Base-by-base conservation (phyloP, 2,329 filamentous ascomycete species). In the Aspergillus unguis region DNA sequence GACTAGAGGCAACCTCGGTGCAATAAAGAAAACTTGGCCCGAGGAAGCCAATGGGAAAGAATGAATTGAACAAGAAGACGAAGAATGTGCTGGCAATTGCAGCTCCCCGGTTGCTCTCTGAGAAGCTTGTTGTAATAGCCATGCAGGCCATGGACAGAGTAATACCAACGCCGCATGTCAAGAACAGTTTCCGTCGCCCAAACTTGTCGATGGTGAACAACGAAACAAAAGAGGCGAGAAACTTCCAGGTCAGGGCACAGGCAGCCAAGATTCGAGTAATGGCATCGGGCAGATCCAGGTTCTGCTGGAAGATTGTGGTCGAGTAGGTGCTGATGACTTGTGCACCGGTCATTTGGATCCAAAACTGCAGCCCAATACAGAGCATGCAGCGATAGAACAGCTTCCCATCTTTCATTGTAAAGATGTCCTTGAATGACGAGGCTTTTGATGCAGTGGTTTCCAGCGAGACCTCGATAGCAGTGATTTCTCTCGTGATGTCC, bases 371-470 rank as follows among this genome's bases (percentile, higher is more conserved):
- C 53, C 74, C 67, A 50, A 78, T 76, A 41, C 72, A 76, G 11
- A 80, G 69, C 10, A 73, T 56, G 5, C 74, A 74, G 26, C 77
- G 75, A 62, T 79, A 77, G 48, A 80, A 71, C 58, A 79, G 72
- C n/a, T 76, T 70, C 48, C 78, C 70, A 45, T 75, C 71, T 46
- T 70, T 73, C 70, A 80, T 79, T 4, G 65, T 62, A 63, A 81
- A 51, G 3, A 53, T 29, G 25, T 58, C 57, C 5, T 9, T 33
- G n/a, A 80, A 6, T 66, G 71, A 76, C 58, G 77, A 73, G 29
- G 70, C 69, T 59, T 63, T 3, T 73, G 72, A 49, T 9, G 42
- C 75, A 69, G 44, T 46, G 5, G 44, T 25, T 52, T 76, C 74
- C 10, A 75, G 59, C 2, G 75, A 74, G 0, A 69, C 69, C 50